Evolutionary conservation across 148 eudicot genomes (phyloP).

Genomic region (Vaccinium darrowii): DNA sequence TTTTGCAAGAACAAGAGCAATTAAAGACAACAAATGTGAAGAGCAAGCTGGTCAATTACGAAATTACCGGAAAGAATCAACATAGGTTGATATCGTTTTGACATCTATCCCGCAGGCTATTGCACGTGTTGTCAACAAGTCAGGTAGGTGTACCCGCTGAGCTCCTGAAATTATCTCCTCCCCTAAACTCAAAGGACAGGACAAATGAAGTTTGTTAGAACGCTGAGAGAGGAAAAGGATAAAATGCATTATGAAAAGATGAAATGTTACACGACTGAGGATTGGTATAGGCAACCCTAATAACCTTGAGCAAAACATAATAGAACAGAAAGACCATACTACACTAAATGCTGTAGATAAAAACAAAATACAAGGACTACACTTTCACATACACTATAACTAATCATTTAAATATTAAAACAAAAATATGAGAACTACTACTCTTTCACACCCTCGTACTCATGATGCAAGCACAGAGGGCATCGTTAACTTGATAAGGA

Average conservation of each 20-base stretch:
- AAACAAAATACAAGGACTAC: neutral
- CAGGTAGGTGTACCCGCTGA: constrained; percentile 87
- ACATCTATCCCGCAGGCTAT: constrained; percentile 66
- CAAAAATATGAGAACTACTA: too few species aligned
- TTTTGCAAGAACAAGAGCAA: neutral
- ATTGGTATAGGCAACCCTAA: neutral
- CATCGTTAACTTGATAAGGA: too few species aligned
- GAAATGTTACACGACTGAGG: neutral
- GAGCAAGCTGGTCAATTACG: neutral
- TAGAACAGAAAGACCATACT: neutral
- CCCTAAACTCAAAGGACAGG: constrained; percentile 37
- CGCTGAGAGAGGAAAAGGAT: neutral
- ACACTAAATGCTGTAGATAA: too few species aligned
- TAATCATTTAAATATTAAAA: too few species aligned
- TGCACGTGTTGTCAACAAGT: constrained; percentile 58
- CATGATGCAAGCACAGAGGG: too few species aligned
- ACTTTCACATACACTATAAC: neutral
- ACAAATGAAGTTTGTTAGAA: constrained; percentile 5
- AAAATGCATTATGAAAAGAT: neutral
- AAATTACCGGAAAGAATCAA: constrained; percentile 76
- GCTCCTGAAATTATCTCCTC: constrained; percentile 99
- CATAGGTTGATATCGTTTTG: constrained; percentile 60
- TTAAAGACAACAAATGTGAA: neutral
- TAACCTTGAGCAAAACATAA: neutral
- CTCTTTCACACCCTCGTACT: too few species aligned